A percentile compares a stretch with the other conserved stretches of the same genome.
These are phyloP conservation scores for Blastobotrys elegans DNA, from an alignment of 1,139 yeast genomes.

Conservation along the genomic window DNA sequence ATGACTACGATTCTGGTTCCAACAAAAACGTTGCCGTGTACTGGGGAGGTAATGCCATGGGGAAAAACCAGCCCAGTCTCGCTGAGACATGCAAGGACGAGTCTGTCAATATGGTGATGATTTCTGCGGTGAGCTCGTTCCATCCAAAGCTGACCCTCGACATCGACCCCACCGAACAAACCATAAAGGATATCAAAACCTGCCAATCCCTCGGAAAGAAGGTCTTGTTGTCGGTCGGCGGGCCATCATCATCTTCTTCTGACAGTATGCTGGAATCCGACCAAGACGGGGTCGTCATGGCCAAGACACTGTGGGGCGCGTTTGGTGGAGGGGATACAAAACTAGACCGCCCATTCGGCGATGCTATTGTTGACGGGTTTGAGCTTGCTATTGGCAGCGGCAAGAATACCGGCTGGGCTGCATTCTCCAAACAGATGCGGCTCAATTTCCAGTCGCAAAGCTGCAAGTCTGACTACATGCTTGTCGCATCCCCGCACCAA, in stretches of 20 bases:
- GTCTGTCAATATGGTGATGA: conserved; percentile 55
- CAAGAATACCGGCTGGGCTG: conserved; percentile 46
- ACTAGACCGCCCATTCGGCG: conserved; percentile 66
- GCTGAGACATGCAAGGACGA: conserved; percentile 62
- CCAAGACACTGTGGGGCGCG: conserved; percentile 72
- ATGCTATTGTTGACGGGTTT: conserved; percentile 59
- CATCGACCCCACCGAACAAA: too few relatives aligned
- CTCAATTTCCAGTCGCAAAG: conserved; percentile 48
- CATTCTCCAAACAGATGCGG: conserved; percentile 51
- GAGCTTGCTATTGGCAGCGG: conserved; percentile 65
- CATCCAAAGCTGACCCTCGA: neutral
- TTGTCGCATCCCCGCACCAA: conserved; percentile 98
- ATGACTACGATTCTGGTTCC: conserved; percentile 23
- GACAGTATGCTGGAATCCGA: conserved; percentile 39
- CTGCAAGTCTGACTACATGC: conserved; percentile 56
- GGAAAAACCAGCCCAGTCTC: conserved; percentile 56
- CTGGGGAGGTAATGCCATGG: conserved; percentile 95
- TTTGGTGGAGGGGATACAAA: conserved; percentile 73
- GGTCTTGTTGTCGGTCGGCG: conserved; percentile 74
- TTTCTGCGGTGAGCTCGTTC: conserved; percentile 52
- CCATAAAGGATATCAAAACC: conserved; percentile 50
- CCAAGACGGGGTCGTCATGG: conserved; percentile 60
- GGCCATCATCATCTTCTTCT: conserved; percentile 59
- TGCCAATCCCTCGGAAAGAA: conserved; percentile 73
- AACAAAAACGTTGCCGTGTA: conserved; percentile 66